Evolutionary conservation across 2,329 filamentous ascomycete species (phyloP), one percentile per base, ranked within the genome.

Genomic region (Hypocreales sp.): DNA sequence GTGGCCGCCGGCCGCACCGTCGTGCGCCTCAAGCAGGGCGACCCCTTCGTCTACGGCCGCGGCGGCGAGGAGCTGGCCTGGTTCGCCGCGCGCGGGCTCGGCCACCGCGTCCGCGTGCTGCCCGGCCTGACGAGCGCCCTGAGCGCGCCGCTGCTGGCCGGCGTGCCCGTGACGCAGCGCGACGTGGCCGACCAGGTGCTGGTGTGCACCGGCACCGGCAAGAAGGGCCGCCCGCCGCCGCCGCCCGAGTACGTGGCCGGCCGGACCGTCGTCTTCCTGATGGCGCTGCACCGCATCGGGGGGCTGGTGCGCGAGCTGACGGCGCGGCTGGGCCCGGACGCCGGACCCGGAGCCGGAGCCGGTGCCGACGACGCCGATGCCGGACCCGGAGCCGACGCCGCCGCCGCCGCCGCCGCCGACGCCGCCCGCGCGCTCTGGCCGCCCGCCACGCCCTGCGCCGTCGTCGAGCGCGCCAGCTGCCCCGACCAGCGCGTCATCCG

Each of bases 41-140:
- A 98, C 44, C 90, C 90, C 0, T 98, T 92, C 53, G 71, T 98
- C 21, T 98, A 95, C 52, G 90, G 90, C 21, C 75, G 90, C 21
- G 90, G 90, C 30, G 90, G 83, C 19, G 90, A 98, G 50, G 90
- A 98, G 50, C 81, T 83, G 21, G 69, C 72, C 17, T 93, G 80
- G 48, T 94, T 98, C 62, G 61, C 73, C 3, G 56, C 58, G 4
- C 65, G 78, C 25, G 83, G 84, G 2, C 75, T 77, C 31, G 65
- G 63, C 5, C 70, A 74, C 8, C 56, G 50, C 8, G 61, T 75
- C 2, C 45, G 68, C 0, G 86, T 98, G 1, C 60, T 98, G 3
- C 90, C 90, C 0, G 90, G 90, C 1, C 79, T 98, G 23, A 95
- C 90, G 1, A 86, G 78, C 41, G 83, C 87, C 2, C 59, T 98